phyloP scores from a whole-genome alignment of 139 green algal species.

The Micromonas commoda region DNA sequence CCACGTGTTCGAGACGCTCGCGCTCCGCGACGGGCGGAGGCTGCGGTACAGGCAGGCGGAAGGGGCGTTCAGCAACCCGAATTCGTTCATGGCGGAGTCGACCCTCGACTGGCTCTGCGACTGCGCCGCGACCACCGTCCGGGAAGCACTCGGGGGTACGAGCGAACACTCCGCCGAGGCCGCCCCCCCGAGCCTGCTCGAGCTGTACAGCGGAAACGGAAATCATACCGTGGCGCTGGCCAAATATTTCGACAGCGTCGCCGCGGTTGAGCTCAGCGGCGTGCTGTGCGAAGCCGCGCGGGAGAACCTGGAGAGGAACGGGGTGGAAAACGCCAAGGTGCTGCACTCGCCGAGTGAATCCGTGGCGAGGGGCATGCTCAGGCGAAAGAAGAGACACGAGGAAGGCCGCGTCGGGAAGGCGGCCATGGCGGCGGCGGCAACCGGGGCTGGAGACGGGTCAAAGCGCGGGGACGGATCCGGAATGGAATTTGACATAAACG shows the following conservation, averaged over 20 bases:
- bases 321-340: not conserved
- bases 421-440: not conserved
- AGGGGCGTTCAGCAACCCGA: constrained; percentile 30
- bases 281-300: constrained; percentile 7
- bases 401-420: not conserved
- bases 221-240: constrained; percentile 28
- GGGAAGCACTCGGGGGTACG: too few relatives aligned
- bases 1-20: constrained; percentile 5
- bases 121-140: not conserved
- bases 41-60: constrained; percentile 29
- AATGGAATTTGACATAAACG: not conserved
- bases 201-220: constrained; percentile 32
- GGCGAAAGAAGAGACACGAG: not conserved
- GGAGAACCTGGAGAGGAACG: constrained; percentile 25
- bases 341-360: not conserved
- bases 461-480: too few relatives aligned
- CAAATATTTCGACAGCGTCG: constrained; percentile 1
- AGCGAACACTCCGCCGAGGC: not conserved
- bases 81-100: not conserved
- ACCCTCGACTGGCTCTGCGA: constrained; percentile 22
- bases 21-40: not conserved
- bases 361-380: not conserved
- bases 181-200: not conserved
- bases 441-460: too few relatives aligned
- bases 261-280: constrained; percentile 15